Conservation (phyloP, 225 moss, liverwort and hornwort species). For the Lunularia cruciata region DNA sequence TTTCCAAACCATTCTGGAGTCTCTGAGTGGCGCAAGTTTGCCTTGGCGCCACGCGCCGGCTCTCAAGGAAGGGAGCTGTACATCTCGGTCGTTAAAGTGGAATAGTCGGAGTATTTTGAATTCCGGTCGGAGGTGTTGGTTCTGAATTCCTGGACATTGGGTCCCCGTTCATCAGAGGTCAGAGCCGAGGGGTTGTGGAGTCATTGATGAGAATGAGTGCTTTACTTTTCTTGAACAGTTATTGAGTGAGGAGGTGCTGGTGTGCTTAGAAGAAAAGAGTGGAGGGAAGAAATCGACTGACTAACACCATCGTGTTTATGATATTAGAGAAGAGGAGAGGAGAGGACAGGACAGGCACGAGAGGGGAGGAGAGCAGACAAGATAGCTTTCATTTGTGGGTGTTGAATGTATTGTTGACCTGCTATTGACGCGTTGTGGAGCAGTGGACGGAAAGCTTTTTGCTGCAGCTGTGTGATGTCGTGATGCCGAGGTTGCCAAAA, state of each 20-base stretch:
- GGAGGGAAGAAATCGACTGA: background rate
- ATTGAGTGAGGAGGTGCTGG: too few relatives aligned
- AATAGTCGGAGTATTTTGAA: background rate
- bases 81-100: too few relatives aligned
- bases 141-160: too few relatives aligned
- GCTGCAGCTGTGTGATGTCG: background rate
- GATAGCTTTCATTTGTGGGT: background rate
- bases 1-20: too few relatives aligned
- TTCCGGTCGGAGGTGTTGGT: background rate
- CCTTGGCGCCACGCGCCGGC: background rate
- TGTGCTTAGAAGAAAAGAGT: background rate
- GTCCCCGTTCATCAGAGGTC: too few relatives aligned
- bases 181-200: background rate
- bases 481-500: background rate
- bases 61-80: background rate
- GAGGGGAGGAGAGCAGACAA: background rate
- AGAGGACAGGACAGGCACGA: background rate
- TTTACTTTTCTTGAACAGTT: background rate
- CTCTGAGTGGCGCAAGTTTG: too few relatives aligned
- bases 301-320: background rate
- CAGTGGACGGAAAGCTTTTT: background rate
- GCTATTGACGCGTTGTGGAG: constrained; percentile 6
- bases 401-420: constrained; percentile 10
- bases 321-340: background rate
- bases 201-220: background rate